These are phyloP conservation scores for Hibiscus tridactylites DNA, from an alignment of 345 rosid species.

Conservation along the genomic window DNA sequence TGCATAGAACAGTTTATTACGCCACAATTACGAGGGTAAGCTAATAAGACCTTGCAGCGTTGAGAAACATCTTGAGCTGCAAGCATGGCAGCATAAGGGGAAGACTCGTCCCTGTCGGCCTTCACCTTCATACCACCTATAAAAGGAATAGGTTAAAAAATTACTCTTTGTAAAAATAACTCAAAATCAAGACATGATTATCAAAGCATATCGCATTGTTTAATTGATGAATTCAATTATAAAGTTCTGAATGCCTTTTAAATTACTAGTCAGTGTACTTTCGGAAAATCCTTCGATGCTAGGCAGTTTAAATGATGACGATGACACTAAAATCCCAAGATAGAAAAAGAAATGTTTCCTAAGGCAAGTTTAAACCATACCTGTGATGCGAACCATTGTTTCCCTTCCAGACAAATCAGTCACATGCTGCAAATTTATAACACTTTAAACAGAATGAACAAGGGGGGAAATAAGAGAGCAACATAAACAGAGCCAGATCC, in stretches of 20 bases:
- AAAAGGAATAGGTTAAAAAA: background rate
- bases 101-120: conserved; percentile 88
- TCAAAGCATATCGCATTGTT: too few relatives aligned
- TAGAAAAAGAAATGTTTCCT: background rate
- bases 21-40: background rate
- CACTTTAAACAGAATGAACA: background rate
- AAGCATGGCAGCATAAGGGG: conserved; percentile 96
- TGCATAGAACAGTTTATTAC: too few relatives aligned
- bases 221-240: too few relatives aligned
- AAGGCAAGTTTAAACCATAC: conserved; percentile 20
- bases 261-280: too few relatives aligned
- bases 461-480: background rate
- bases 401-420: conserved; percentile 92
- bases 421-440: conserved; percentile 50
- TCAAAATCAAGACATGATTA: too few relatives aligned
- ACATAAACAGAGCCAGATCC: background rate
- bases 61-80: conserved; percentile 83
- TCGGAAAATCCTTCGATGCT: too few relatives aligned
- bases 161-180: too few relatives aligned
- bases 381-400: conserved; percentile 85
- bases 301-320: too few relatives aligned
- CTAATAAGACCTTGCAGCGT: conserved; percentile 58
- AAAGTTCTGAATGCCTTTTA: too few relatives aligned
- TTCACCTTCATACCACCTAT: conserved; percentile 94
- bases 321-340: background rate